A percentile compares a stretch with the other conserved stretches of the same genome.
Evolutionary conservation across 495 filamentous ascomycete genomes (phyloP).

Genomic region (Tetracladium marchalianum): DNA sequence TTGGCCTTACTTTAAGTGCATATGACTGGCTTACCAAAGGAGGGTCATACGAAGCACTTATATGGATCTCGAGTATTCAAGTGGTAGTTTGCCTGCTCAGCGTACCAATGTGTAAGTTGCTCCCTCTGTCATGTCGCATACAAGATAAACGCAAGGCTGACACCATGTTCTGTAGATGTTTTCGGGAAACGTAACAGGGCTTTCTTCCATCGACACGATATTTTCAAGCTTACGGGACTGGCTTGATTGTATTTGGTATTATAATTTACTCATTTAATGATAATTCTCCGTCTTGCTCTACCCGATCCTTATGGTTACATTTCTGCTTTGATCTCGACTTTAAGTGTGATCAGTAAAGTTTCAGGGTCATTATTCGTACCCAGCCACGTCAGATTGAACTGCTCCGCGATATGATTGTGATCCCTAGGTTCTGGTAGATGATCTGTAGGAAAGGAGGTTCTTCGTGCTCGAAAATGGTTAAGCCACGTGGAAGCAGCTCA

Average conservation of each 20-base stretch:
- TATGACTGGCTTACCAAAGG: conserved; percentile 64
- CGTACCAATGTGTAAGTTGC: conserved; percentile 67
- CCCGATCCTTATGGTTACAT: no score
- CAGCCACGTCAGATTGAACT: no score
- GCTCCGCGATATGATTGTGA: no score
- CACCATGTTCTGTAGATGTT: conserved; percentile 41
- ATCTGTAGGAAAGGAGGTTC: no score
- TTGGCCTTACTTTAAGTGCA: conserved; percentile 70
- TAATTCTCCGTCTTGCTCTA: no score
- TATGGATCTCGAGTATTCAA: conserved; percentile 65
- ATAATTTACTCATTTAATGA: no score
- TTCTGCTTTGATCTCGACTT: no score
- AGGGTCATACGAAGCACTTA: conserved; percentile 55
- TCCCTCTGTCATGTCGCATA: not conserved
- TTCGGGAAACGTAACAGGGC: conserved; percentile 63
- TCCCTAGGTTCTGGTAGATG: no score
- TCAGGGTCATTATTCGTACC: no score
- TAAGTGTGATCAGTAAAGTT: no score
- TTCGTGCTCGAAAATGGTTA: no score
- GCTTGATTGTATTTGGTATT: not conserved
- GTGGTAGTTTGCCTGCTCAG: conserved; percentile 60
- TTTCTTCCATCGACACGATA: conserved; percentile 58
- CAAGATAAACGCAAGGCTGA: not conserved
- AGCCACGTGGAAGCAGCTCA: no score
- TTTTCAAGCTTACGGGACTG: conserved; percentile 39